phyloP scores from a whole-genome alignment of 805 yeast species.

The Jamesozyma piceae region DNA sequence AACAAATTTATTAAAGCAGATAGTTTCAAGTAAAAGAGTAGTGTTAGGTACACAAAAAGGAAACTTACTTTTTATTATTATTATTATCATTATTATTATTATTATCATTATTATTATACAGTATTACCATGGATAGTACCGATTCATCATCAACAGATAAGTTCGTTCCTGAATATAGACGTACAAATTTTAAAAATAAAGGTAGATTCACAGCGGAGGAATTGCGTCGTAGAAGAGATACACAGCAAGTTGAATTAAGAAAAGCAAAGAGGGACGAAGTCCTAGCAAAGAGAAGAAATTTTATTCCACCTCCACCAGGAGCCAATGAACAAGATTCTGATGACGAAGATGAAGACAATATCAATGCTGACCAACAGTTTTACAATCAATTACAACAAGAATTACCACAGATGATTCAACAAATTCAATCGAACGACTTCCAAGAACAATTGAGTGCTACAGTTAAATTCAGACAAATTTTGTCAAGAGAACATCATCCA shows the following conservation, averaged over 20 bases:
- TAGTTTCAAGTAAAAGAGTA: too few species aligned
- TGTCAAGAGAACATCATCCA: slow-evolving; percentile 90
- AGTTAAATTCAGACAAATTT: slow-evolving; percentile 82
- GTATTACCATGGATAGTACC: slow-evolving; percentile 75
- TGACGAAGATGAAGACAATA: slow-evolving; percentile 40
- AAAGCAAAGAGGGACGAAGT: slow-evolving; percentile 95
- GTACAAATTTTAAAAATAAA: slow-evolving; percentile 91
- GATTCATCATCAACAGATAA: slow-evolving; percentile 46
- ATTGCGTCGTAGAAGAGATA: slow-evolving; percentile 94
- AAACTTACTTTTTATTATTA: too few species aligned
- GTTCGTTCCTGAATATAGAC: slow-evolving; percentile 94
- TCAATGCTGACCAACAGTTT: slow-evolving; percentile 35
- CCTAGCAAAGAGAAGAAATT: slow-evolving; percentile 86
- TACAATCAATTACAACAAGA: slow-evolving; percentile 49
- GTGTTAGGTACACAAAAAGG: too few species aligned
- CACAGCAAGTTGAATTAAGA: slow-evolving; percentile 91
- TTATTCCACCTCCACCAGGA: slow-evolving; percentile 37
- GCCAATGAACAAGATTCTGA: slow-evolving; percentile 49
- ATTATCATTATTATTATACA: too few species aligned
- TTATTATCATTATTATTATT: too few species aligned
- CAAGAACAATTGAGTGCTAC: slow-evolving; percentile 83
- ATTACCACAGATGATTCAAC: slow-evolving; percentile 77
- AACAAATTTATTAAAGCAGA: too few species aligned
- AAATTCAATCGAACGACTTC: slow-evolving; percentile 63
- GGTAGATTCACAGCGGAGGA: slow-evolving; percentile 92